Evolutionary conservation across 2,329 filamentous ascomycete genomes (phyloP).

Genomic region (Scytalidium sp.): DNA sequence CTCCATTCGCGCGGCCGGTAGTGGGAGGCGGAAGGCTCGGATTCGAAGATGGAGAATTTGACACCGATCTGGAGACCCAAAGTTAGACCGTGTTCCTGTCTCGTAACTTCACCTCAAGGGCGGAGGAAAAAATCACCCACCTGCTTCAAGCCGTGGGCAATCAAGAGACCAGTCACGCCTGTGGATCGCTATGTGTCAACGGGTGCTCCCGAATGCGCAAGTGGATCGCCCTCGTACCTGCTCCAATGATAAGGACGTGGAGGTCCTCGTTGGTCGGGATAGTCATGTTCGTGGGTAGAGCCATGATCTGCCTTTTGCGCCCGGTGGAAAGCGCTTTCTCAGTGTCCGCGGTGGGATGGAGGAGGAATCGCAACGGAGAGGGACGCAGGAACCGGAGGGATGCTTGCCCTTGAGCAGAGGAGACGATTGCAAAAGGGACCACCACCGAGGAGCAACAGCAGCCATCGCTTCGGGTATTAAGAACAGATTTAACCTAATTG

Average conservation of each 20-base stretch:
- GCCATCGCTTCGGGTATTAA: no score
- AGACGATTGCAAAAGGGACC: no score
- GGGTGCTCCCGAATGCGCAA: background rate
- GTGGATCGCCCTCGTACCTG: background rate
- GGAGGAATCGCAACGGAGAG: no score
- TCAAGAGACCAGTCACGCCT: slow-evolving; percentile 9
- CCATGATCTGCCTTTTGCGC: no score
- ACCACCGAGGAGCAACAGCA: no score
- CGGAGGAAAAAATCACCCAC: no score
- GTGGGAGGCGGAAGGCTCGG: slow-evolving; percentile 8
- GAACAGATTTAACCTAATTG: no score
- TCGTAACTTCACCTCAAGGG: no score
- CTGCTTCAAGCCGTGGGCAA: slow-evolving; percentile 15
- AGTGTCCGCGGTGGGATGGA: no score
- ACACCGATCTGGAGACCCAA: slow-evolving; percentile 7
- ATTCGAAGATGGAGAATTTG: slow-evolving; percentile 12
- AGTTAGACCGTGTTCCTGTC: background rate
- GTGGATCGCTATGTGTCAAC: background rate
- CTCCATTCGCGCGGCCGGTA: slow-evolving; percentile 14
- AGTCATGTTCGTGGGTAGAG: no score
- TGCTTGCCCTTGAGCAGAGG: no score
- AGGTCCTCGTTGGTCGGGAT: background rate
- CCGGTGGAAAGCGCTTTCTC: background rate
- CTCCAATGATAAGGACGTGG: slow-evolving; percentile 1
- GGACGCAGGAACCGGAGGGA: no score